These are phyloP conservation scores for Globisporangium spiculum DNA, from an alignment of 352 stramenopile species.

Conservation along the genomic window DNA sequence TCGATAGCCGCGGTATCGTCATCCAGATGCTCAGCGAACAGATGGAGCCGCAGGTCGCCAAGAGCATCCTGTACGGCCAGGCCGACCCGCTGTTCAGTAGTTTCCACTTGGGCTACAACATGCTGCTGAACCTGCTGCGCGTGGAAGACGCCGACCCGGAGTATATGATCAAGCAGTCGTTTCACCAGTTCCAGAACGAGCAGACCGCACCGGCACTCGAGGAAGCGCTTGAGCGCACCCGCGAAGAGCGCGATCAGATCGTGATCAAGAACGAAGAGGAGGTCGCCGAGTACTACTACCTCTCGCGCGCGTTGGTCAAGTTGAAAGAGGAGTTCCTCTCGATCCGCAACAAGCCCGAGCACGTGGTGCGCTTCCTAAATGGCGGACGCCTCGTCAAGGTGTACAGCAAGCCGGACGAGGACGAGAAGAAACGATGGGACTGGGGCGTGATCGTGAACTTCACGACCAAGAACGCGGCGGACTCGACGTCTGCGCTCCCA, in stretches of 20 bases:
- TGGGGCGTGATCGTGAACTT: slow-evolving; percentile 88
- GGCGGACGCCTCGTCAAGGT: slow-evolving; percentile 89
- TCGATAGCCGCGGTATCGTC: slow-evolving; percentile 97
- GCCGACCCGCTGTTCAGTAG: slow-evolving; percentile 66
- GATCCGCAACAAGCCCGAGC: slow-evolving; percentile 90
- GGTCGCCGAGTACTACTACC: slow-evolving; percentile 87
- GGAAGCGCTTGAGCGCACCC: slow-evolving; percentile 72
- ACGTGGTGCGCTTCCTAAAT: slow-evolving; percentile 94
- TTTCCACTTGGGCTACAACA: slow-evolving; percentile 99
- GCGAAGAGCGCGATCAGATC: slow-evolving; percentile 86
- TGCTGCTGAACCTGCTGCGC: slow-evolving; percentile 99
- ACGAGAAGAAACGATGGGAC: slow-evolving; percentile 62
- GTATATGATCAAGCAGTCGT: slow-evolving; percentile 98
- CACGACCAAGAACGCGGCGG: slow-evolving; percentile 69
- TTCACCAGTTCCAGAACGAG: slow-evolving; percentile 94
- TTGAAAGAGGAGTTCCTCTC: slow-evolving; percentile 91
- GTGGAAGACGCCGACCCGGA: slow-evolving; percentile 97
- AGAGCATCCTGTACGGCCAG: slow-evolving; percentile 90
- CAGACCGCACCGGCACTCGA: slow-evolving; percentile 74
- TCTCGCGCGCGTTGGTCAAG: slow-evolving; percentile 90
- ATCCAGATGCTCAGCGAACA: slow-evolving; percentile 99
- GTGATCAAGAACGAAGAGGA: slow-evolving; percentile 88
- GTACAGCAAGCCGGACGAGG: slow-evolving; percentile 57
- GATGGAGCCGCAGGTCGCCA: slow-evolving; percentile 97
- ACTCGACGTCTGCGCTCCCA: slow-evolving; percentile 55